Conservation (phyloP, 768 basidiomycete genomes). For the Hygrophorus russula region DNA sequence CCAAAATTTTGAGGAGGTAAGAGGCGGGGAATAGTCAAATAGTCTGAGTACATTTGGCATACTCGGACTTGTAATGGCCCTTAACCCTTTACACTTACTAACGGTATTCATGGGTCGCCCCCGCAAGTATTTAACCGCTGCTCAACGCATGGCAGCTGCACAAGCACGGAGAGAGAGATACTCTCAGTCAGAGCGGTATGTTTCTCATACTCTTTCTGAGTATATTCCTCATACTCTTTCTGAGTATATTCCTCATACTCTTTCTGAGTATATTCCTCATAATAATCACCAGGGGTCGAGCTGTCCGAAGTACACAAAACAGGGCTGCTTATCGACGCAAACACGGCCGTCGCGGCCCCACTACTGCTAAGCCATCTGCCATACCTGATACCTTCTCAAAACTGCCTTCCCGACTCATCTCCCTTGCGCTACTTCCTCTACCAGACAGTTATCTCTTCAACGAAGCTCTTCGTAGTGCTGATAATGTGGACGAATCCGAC, state of each 20-base stretch:
- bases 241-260: neutral
- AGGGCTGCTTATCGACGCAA: neutral
- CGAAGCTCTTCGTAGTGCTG: constrained; percentile 2
- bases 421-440: neutral
- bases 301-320: neutral
- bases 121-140: too few species aligned
- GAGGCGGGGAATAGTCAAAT: too few species aligned
- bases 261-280: neutral
- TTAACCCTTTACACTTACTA: too few species aligned
- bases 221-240: neutral
- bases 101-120: too few species aligned
- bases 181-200: too few species aligned
- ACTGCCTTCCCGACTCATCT: neutral
- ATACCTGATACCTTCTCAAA: neutral
- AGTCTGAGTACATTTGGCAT: too few species aligned
- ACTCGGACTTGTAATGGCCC: too few species aligned
- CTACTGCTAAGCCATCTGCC: neutral
- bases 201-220: neutral
- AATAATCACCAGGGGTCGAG: neutral
- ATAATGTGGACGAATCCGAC: constrained; percentile 3
- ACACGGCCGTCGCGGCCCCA: neutral
- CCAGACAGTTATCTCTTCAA: constrained; percentile 1
- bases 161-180: too few species aligned
- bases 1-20: too few species aligned
- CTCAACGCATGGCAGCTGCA: too few species aligned